Conservation (phyloP, 805 yeast genomes). For the Metschnikowia santaceciliae region DNA sequence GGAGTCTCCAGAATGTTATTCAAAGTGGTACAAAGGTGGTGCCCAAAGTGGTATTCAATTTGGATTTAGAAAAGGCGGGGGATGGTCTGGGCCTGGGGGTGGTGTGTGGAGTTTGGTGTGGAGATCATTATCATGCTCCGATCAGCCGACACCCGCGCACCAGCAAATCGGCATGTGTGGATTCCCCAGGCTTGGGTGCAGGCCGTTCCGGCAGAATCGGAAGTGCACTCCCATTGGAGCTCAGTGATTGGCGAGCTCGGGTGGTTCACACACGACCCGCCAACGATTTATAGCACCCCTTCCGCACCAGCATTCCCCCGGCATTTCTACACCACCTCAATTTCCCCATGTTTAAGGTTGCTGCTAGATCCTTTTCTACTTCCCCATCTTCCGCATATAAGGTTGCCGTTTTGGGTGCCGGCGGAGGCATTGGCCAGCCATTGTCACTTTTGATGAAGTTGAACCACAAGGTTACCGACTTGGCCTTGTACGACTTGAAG, state of each 20-base stretch:
- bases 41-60: no score
- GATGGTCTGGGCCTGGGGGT: no score
- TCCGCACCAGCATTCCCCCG: slow-evolving; percentile 3
- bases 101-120: no score
- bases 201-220: slow-evolving; percentile 4
- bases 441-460: slow-evolving; percentile 68
- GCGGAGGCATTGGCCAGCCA: slow-evolving; percentile 89
- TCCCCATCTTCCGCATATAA: slow-evolving; percentile 62
- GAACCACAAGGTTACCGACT: slow-evolving; percentile 81
- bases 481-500: slow-evolving; percentile 82
- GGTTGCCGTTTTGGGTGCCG: slow-evolving; percentile 78
- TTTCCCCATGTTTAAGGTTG: slow-evolving; percentile 50
- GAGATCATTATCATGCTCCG: neutral
- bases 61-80: no score
- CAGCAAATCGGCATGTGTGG: neutral
- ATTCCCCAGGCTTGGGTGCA: neutral
- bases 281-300: slow-evolving; percentile 4
- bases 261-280: slow-evolving; percentile 2
- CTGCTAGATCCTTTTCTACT: slow-evolving; percentile 64
- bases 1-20: no score
- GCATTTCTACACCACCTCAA: neutral
- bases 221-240: neutral
- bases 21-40: no score
- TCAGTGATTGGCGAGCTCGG: slow-evolving; percentile 5
- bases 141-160: neutral